Percentiles rank a stretch among this genome's conserved stretches.
Conservation (phyloP, 352 stramenopile species). For the Phytopythium chamaehyphon region DNA sequence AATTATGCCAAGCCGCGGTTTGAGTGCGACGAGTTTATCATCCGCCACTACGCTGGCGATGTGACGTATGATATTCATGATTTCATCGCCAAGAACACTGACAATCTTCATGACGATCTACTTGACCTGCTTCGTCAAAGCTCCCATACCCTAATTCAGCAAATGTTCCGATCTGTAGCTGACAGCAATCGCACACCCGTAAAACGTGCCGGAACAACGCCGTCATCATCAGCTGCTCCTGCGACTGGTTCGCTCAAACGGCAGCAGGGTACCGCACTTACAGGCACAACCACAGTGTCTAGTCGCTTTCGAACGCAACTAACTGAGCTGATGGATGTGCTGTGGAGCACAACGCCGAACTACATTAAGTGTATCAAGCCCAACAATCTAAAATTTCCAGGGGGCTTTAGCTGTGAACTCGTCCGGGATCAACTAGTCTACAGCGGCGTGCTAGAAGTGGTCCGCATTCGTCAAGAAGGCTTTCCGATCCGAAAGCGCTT, state of each 20-base stretch:
- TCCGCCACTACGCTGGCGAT: constrained; percentile 82
- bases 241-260: constrained; percentile 17
- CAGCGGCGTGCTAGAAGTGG: constrained; percentile 90
- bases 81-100: constrained; percentile 87
- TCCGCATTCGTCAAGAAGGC: constrained; percentile 89
- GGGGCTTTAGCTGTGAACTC: constrained; percentile 84
- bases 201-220: constrained; percentile 12
- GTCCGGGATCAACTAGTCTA: constrained; percentile 91
- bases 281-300: constrained; percentile 58
- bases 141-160: constrained; percentile 54
- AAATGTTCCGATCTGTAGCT: constrained; percentile 31
- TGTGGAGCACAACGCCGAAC: constrained; percentile 86
- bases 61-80: constrained; percentile 79
- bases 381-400: constrained; percentile 91
- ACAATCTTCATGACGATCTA: constrained; percentile 87
- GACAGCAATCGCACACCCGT: constrained; percentile 7
- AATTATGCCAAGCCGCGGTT: constrained; percentile 76
- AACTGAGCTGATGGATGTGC: constrained; percentile 73
- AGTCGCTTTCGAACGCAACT: constrained; percentile 81
- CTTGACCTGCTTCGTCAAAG: constrained; percentile 72
- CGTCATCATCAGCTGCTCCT: constrained; percentile 1
- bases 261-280: constrained; percentile 46
- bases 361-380: constrained; percentile 96
- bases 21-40: constrained; percentile 82
- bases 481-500: constrained; percentile 87